These are phyloP conservation scores for Vanderwaltozyma polyspora DNA, from an alignment of 805 yeast genomes.

Conservation along the genomic window DNA sequence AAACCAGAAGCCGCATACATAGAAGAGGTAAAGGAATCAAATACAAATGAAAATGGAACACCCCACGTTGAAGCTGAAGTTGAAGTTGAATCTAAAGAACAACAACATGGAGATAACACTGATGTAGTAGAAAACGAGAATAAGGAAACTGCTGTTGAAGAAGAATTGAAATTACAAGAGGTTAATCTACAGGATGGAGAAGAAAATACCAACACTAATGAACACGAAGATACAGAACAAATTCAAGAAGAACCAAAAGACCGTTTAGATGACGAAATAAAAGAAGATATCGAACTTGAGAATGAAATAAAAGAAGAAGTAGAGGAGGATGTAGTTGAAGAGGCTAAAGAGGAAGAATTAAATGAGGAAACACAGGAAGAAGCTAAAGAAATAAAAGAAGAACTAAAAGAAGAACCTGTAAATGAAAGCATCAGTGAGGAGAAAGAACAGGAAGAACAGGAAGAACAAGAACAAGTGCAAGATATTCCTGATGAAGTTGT, in stretches of 20 bases:
- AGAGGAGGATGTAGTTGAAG: background rate
- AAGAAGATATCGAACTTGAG: background rate
- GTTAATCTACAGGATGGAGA: too few species aligned
- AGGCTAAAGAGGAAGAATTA: slow-evolving; percentile 1
- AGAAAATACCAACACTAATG: background rate
- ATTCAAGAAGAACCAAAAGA: slow-evolving; percentile 1
- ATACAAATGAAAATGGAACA: too few species aligned
- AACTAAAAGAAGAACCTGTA: background rate
- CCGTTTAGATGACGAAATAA: background rate
- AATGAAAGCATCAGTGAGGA: background rate
- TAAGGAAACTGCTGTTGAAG: background rate
- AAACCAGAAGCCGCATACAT: too few species aligned
- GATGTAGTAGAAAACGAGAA: background rate
- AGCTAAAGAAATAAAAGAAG: background rate
- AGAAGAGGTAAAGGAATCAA: too few species aligned
- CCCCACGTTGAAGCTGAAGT: background rate
- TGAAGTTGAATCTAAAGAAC: slow-evolving; percentile 1
- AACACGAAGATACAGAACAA: background rate
- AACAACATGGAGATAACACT: background rate
- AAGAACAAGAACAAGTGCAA: background rate
- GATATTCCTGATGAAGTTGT: background rate
- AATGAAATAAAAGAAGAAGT: background rate
- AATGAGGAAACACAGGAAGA: background rate
- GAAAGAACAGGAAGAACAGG: background rate
- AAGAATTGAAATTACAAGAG: too few species aligned